A percentile compares a stretch with the other conserved stretches of the same genome.
phyloP scores from a whole-genome alignment of 148 eudicot genomes.

The Cornus kousa region DNA sequence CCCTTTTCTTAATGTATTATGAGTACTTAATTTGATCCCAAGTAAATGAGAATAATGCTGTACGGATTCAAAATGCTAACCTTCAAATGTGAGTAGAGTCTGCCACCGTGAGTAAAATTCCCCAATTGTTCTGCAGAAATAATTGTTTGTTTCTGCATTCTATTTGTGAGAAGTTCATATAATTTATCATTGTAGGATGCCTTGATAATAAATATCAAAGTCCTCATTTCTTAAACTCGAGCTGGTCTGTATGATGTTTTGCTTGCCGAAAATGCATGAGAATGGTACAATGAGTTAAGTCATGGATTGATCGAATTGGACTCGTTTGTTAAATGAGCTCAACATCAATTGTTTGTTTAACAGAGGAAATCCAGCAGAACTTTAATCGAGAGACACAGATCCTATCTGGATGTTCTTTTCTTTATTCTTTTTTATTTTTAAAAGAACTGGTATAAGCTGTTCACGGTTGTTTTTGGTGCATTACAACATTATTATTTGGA shows the following conservation, averaged over 20 bases:
- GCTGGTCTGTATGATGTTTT: not conserved
- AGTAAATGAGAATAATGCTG: constrained; percentile 16
- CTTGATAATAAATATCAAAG: not conserved
- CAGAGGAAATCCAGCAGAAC: too few species aligned
- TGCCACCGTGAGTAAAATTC: constrained; percentile 14
- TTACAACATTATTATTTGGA: too few species aligned
- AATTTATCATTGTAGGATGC: not conserved
- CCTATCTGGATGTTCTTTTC: too few species aligned
- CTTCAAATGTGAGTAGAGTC: constrained; percentile 43
- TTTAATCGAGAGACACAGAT: too few species aligned
- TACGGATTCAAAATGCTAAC: constrained; percentile 31
- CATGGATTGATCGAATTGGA: too few species aligned
- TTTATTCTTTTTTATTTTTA: too few species aligned
- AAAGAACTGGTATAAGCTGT: too few species aligned
- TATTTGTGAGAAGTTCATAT: constrained; percentile 1
- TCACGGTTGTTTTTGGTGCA: too few species aligned
- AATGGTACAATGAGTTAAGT: not conserved
- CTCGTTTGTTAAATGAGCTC: too few species aligned
- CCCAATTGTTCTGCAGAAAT: not conserved
- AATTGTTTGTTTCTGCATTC: not conserved
- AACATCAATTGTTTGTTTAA: too few species aligned
- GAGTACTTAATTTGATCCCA: constrained; percentile 52
- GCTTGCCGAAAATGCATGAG: not conserved
- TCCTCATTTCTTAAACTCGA: constrained; percentile 2
- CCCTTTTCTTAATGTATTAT: constrained; percentile 53